Base-by-base conservation (phyloP, 192 early-diverging fungal genomes). In the Rhizophagus clarus region DNA sequence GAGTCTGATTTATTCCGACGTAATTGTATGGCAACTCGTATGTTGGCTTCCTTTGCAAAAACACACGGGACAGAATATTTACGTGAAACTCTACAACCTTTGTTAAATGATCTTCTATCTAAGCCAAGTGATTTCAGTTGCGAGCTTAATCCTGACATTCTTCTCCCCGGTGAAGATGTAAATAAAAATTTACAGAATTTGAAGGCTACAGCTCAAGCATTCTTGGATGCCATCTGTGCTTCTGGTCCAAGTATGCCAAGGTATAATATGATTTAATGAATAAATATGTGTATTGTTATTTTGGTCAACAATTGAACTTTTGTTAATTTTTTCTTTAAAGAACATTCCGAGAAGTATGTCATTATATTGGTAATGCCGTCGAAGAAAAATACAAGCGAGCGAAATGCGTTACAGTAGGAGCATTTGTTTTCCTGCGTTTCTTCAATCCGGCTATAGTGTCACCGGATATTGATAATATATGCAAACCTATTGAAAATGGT, bases 381-480 rank as follows among this genome's bases (percentile, higher is more conserved):
- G 90, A 89, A 28, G 88, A 88, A 71, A 88, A 92, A 22, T 98
- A 97, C 87, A 95, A 94, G 0, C 93, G 94, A 49, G 92, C 95
- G 24, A 93, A 92, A 62, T 89, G 89, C 66, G 94, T 93, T 3
- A 95, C 96, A 63, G 96, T 99, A 0, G 97, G 97, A 79, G 95
- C 95, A 0, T 98, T 98, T 67, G 89, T 99, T 76, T 99, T 99
- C 82, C 85, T 99, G 81, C 93, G 97, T 11, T 97, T 98, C 91
- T 89, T 98, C 77, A 96, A 96, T 80, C 97, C 97, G 3, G 95
- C 95, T 10, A 98, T 99, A 82, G 96, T 97, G 7, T 90, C 96
- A 7, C 97, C 97, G 17, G 96, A 97, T 82, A 83, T 87, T 14
- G 93, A 95, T 80, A 93, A 92, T 4, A 85, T 98, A 40, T 84